Evolutionary conservation across 495 filamentous ascomycete species (phyloP).

Genomic region (Neurospora sp.): DNA sequence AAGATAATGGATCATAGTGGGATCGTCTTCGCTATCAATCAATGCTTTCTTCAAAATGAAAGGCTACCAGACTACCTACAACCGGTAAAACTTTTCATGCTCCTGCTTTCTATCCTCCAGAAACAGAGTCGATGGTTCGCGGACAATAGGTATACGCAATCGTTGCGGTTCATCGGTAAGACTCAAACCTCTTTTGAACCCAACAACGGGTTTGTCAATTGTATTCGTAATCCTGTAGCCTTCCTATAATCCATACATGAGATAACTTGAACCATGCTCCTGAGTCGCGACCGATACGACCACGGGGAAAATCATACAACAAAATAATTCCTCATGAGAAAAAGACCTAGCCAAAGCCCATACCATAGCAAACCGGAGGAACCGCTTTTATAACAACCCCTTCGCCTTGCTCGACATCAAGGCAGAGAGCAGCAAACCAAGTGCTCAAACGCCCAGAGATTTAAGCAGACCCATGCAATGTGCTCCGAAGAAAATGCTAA

Average conservation of each 20-base stretch:
- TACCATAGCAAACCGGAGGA: not conserved
- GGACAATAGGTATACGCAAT: not conserved
- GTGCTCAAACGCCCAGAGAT: not conserved
- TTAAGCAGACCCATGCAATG: not conserved
- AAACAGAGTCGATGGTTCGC: not conserved
- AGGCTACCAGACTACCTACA: not conserved
- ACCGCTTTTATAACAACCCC: not conserved
- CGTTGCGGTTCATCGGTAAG: not conserved
- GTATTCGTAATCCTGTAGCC: not conserved
- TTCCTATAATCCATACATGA: not conserved
- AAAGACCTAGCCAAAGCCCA: not conserved
- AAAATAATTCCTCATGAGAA: not conserved
- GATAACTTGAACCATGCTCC: not conserved
- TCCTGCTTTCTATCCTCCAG: not conserved
- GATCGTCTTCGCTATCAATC: not conserved
- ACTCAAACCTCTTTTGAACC: not conserved
- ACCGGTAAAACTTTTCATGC: not conserved
- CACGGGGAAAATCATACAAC: not conserved
- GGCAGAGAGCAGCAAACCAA: not conserved
- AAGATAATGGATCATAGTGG: not conserved
- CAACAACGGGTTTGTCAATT: not conserved
- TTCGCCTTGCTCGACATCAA: not conserved
- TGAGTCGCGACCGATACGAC: not conserved
- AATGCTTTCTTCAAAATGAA: not conserved
- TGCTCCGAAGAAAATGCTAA: not conserved